These are phyloP conservation scores for Anthracocystis setariae DNA, from an alignment of 1,284 basidiomycete genomes.

Conservation along the genomic window DNA sequence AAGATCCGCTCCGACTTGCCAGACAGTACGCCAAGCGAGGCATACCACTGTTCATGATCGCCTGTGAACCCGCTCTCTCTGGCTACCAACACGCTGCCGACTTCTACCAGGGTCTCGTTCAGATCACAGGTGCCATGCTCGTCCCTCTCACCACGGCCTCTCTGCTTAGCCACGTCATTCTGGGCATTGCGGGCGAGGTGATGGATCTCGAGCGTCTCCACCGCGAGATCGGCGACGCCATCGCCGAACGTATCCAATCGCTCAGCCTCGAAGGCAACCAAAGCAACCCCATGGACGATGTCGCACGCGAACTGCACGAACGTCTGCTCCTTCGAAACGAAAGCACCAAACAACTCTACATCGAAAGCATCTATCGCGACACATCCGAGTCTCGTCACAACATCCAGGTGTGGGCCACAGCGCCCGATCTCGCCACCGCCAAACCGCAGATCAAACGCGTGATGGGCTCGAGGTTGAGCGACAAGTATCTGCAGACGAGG, in stretches of 20 bases:
- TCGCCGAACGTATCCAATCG: slow-evolving; percentile 87
- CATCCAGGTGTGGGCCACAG: slow-evolving; percentile 83
- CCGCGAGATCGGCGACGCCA: slow-evolving; percentile 89
- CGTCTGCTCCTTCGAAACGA: slow-evolving; percentile 90
- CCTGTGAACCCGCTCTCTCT: slow-evolving; percentile 95
- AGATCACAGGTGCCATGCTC: slow-evolving; percentile 78
- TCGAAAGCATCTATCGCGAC: slow-evolving; percentile 84
- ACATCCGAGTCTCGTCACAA: slow-evolving; percentile 83
- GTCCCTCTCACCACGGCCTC: slow-evolving; percentile 95
- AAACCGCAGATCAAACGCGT: slow-evolving; percentile 80
- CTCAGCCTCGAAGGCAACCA: slow-evolving; percentile 76
- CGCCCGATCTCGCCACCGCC: slow-evolving; percentile 79
- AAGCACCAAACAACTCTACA: slow-evolving; percentile 92
- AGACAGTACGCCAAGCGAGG: slow-evolving; percentile 88
- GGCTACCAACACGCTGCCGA: slow-evolving; percentile 78
- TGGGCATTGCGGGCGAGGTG: slow-evolving; percentile 95
- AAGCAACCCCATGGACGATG: slow-evolving; percentile 80
- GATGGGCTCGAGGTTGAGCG: slow-evolving; percentile 60
- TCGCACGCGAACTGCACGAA: slow-evolving; percentile 91
- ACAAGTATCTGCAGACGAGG: slow-evolving; percentile 60
- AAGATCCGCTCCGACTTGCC: slow-evolving; percentile 88
- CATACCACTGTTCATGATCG: slow-evolving; percentile 73
- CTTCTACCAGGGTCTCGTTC: slow-evolving; percentile 76
- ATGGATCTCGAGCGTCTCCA: slow-evolving; percentile 96
- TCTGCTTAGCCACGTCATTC: slow-evolving; percentile 95